A percentile compares a stretch with the other conserved stretches of the same genome.
phyloP scores from a whole-genome alignment of 495 filamentous ascomycete genomes.

The Hypoxylon lienhwacheense region DNA sequence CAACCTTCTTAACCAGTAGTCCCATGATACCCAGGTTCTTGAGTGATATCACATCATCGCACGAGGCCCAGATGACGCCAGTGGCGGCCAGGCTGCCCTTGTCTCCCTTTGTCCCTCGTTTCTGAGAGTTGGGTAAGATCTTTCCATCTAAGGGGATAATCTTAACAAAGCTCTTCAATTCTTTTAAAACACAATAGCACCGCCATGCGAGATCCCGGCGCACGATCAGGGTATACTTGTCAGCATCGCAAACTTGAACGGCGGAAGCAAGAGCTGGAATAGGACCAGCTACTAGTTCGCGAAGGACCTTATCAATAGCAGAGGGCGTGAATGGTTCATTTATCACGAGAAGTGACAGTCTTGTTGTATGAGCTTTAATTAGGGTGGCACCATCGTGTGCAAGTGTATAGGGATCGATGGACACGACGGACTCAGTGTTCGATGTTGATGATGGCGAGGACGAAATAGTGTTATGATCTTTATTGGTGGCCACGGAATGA shows the following conservation, averaged over 20 bases:
- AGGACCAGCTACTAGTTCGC: constrained; percentile 63
- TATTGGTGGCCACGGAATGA: constrained; percentile 31
- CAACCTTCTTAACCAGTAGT: constrained; percentile 61
- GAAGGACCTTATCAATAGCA: constrained; percentile 67
- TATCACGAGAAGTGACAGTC: constrained; percentile 80
- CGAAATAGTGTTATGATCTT: not conserved
- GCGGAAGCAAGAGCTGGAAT: constrained; percentile 72
- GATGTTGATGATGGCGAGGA: constrained; percentile 1
- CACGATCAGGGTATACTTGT: constrained; percentile 60
- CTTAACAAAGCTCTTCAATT: constrained; percentile 47
- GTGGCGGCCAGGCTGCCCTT: constrained; percentile 62
- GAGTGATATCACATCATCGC: constrained; percentile 67
- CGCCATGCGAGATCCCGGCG: constrained; percentile 57
- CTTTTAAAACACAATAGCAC: constrained; percentile 49
- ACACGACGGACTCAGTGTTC: constrained; percentile 34
- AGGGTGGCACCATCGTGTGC: constrained; percentile 63
- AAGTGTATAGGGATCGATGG: constrained; percentile 54
- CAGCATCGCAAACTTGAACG: constrained; percentile 61
- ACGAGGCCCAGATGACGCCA: constrained; percentile 68
- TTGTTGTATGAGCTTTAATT: constrained; percentile 80
- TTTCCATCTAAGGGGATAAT: constrained; percentile 53
- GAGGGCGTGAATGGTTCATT: constrained; percentile 81
- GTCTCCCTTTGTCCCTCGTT: constrained; percentile 46
- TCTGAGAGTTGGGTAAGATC: constrained; percentile 44
- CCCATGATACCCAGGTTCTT: constrained; percentile 65